Conservation (phyloP, 345 rosid genomes). For the Leavenworthia alabamica region DNA sequence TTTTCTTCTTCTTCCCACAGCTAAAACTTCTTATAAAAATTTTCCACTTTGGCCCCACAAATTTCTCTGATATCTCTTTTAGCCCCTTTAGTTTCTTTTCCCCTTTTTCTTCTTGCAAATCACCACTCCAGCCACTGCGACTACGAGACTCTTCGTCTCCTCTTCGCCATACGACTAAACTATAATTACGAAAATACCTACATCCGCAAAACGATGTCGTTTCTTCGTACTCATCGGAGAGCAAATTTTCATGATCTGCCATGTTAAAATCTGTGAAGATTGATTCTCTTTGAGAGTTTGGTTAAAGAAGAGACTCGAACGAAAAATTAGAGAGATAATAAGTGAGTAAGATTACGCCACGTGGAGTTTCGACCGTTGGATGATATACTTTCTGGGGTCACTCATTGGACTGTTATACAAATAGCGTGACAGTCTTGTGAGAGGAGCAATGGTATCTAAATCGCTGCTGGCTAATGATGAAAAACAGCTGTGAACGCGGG, state of each 20-base stretch:
- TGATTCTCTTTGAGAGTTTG: too few species aligned
- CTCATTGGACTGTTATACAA: slow-evolving; percentile 11
- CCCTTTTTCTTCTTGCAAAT: slow-evolving; percentile 19
- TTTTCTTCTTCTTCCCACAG: slow-evolving; percentile 17
- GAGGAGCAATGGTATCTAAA: not conserved
- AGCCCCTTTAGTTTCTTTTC: slow-evolving; percentile 36
- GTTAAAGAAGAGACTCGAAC: not conserved
- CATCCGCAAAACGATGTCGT: slow-evolving; percentile 24
- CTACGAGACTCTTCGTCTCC: not conserved
- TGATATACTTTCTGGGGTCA: not conserved
- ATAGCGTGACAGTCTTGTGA: slow-evolving; percentile 18
- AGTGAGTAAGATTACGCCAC: not conserved
- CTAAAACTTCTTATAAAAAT: slow-evolving; percentile 44
- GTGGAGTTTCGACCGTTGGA: slow-evolving; percentile 9
- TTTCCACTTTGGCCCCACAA: slow-evolving; percentile 66
- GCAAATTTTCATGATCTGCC: slow-evolving; percentile 28
- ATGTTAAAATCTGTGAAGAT: slow-evolving; percentile 13
- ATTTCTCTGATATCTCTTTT: slow-evolving; percentile 41
- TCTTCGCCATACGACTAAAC: slow-evolving; percentile 14
- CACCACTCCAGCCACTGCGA: slow-evolving; percentile 4
- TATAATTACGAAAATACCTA: slow-evolving; percentile 33
- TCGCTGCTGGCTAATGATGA: slow-evolving; percentile 30
- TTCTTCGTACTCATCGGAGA: slow-evolving; percentile 28
- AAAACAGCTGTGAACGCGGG: too few species aligned
- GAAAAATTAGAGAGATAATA: not conserved